Base-by-base conservation (phyloP, 1,139 yeast genomes). In the Magnusiomyces tetraspermus region DNA sequence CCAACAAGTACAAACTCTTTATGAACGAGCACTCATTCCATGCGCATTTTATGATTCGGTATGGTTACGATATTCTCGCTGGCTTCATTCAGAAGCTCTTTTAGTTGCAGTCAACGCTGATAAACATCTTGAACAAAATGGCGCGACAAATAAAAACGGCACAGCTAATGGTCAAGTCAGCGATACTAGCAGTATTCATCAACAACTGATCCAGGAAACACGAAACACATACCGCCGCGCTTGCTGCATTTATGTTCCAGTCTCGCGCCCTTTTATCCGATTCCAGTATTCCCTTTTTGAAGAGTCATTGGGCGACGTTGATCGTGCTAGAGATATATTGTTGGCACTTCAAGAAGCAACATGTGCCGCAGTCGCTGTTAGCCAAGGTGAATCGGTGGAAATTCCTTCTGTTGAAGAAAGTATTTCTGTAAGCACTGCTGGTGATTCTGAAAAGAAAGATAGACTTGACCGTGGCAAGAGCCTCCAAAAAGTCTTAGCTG, bases 21-120 rank as follows among this genome's bases (percentile, higher is more conserved):
- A 81, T 61, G 82, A 82, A 58, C 68, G 67, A 1, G 70, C 69
- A 1, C 57, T 83, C 3, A 70, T 79, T 3, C 68, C 78, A 0
- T 73, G 81, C 2, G 80, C 82, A 0, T 64, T 69, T 15, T 78
- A 82, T 58, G 76, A 78, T 1, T 71, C 69, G 40, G 70, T 85
- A 46, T 85, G 95, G 90, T 61, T 82, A 26, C 76, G 81, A 51
- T 83, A 79, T 61, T 70, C 80, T 1, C 74, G 83, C 30, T 73
- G 73, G 73, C 57, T 67, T 46, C 33, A 46, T 17, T 21, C 26
- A 5, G 10, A 17, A 21, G 48, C 41, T 11, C 28, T 24, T 15
- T 10, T 13, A 8, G 8, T 4, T 11, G 28, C 41, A n/a, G 15
- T 11, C 33, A 11, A 6, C 11, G 33, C 33, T 11, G 33, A 28